phyloP scores from a whole-genome alignment of 2,329 filamentous ascomycete genomes.

The Orbilia oligospora region DNA sequence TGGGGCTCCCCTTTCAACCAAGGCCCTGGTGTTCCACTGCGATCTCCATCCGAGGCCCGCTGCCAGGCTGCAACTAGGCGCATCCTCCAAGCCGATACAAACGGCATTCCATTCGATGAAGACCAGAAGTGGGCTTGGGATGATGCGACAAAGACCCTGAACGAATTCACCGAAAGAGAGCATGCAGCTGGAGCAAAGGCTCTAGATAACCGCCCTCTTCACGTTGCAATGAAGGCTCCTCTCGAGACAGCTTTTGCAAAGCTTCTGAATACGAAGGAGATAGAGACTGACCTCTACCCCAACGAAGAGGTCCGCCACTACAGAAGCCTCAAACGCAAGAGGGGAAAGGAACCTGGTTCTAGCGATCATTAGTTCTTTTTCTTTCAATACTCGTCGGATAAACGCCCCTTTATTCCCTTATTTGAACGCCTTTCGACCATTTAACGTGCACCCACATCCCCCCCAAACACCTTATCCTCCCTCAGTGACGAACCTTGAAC shows the following conservation, averaged over 20 bases:
- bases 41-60: not conserved
- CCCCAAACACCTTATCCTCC: not conserved
- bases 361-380: not conserved
- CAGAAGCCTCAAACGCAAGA: constrained; percentile 6
- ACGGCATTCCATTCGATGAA: constrained; percentile 38
- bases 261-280: constrained; percentile 16
- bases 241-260: constrained; percentile 37
- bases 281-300: not conserved
- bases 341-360: not conserved
- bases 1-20: constrained; percentile 24
- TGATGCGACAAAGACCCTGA: constrained; percentile 21
- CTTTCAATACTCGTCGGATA: not conserved
- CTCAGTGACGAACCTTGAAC: not conserved
- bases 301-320: not conserved
- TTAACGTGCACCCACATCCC: too few species aligned
- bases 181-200: constrained; percentile 27
- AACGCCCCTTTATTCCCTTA: not conserved
- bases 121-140: constrained; percentile 41
- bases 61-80: not conserved
- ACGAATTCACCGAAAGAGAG: constrained; percentile 38
- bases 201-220: constrained; percentile 23
- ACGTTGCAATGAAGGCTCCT: constrained; percentile 38
- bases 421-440: not conserved
- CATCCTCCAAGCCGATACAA: constrained; percentile 1
- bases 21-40: constrained; percentile 5